Percentiles rank a stretch among this genome's conserved stretches.
phyloP scores from a whole-genome alignment of 495 filamentous ascomycete species.

The Schizothecium vesticola region DNA sequence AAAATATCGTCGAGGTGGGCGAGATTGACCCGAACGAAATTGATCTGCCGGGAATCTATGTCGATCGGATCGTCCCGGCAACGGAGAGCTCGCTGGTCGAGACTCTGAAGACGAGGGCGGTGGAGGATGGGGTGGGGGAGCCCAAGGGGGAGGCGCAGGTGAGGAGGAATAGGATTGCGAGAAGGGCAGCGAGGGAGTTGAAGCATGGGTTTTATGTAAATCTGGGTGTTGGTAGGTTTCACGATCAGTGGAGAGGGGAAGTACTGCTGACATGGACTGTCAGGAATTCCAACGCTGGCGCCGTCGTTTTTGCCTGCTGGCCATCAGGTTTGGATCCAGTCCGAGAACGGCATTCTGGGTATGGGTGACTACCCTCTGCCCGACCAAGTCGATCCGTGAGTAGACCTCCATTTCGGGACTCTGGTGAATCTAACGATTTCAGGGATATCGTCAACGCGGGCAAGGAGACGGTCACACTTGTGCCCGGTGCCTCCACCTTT shows the following conservation, averaged over 20 bases:
- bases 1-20: slow-evolving; percentile 58
- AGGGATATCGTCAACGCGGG: slow-evolving; percentile 57
- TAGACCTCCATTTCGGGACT: background rate
- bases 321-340: slow-evolving; percentile 53
- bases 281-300: slow-evolving; percentile 57
- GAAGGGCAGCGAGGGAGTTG: slow-evolving; percentile 56
- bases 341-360: slow-evolving; percentile 57
- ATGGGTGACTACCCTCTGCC: slow-evolving; percentile 57
- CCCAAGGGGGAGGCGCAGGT: slow-evolving; percentile 27
- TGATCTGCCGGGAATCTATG: slow-evolving; percentile 58
- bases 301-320: slow-evolving; percentile 48
- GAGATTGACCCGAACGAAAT: slow-evolving; percentile 53
- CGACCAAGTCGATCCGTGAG: slow-evolving; percentile 47
- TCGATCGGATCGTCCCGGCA: slow-evolving; percentile 57
- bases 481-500: slow-evolving; percentile 52
- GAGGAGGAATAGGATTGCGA: slow-evolving; percentile 53
- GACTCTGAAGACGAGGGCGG: slow-evolving; percentile 44
- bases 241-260: background rate
- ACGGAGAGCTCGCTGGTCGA: slow-evolving; percentile 52
- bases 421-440: background rate
- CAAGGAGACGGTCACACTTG: slow-evolving; percentile 56
- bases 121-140: slow-evolving; percentile 20
- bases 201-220: slow-evolving; percentile 64
- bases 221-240: slow-evolving; percentile 47
- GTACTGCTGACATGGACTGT: background rate